Percentiles rank a stretch among this genome's conserved stretches.
Evolutionary conservation across 2,329 filamentous ascomycete species (phyloP).

Genomic region (Elsinoe necatrix): DNA sequence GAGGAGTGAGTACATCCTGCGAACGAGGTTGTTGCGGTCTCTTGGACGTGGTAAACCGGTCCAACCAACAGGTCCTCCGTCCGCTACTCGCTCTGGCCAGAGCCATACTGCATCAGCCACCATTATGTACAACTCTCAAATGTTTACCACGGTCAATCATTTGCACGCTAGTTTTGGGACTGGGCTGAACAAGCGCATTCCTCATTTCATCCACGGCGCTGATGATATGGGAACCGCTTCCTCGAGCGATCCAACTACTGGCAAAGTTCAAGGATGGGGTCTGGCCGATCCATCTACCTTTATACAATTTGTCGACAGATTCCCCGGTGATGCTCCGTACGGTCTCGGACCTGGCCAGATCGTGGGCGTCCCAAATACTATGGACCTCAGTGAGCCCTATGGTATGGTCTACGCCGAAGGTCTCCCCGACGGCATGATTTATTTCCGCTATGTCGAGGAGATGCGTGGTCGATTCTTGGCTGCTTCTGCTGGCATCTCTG

Average conservation of each 20-base stretch:
- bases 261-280: constrained; percentile 75
- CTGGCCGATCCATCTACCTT: constrained; percentile 66
- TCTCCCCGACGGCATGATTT: constrained; percentile 70
- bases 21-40: constrained; percentile 75
- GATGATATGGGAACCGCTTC: constrained; percentile 71
- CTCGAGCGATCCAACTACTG: constrained; percentile 67
- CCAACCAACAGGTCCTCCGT: constrained; percentile 45
- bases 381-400: constrained; percentile 82
- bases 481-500: constrained; percentile 50
- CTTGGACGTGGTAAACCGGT: constrained; percentile 71
- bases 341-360: constrained; percentile 69
- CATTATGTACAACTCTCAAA: constrained; percentile 75
- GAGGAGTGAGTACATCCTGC: constrained; percentile 89
- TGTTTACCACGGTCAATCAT: constrained; percentile 70
- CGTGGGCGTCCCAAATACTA: constrained; percentile 70
- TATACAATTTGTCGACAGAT: constrained; percentile 68
- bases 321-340: constrained; percentile 64
- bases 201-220: constrained; percentile 74
- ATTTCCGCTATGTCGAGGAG: constrained; percentile 67
- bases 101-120: constrained; percentile 64
- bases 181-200: constrained; percentile 58
- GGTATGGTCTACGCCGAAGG: constrained; percentile 81
- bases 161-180: constrained; percentile 69
- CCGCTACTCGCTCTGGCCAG: constrained; percentile 45
- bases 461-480: constrained; percentile 67